Evolutionary conservation across 805 yeast genomes (phyloP).

Genomic region (Yarrowia sp.): DNA sequence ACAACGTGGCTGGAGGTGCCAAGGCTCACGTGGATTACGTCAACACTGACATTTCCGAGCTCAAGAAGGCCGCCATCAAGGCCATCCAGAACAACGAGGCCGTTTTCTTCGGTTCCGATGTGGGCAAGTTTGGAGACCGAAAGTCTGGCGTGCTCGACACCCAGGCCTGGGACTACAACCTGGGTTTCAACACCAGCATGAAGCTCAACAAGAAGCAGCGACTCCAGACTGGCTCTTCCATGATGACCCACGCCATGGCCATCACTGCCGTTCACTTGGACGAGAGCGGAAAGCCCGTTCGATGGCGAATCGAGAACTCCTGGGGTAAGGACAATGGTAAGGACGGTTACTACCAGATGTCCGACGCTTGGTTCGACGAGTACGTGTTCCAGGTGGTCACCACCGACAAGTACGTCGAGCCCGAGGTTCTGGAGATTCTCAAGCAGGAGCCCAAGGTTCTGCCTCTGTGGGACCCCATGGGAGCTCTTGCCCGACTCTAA

Average conservation of each 20-base stretch:
- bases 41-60: conserved; percentile 65
- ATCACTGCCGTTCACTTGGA: conserved; percentile 82
- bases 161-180: conserved; percentile 68
- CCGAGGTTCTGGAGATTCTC: conserved; percentile 53
- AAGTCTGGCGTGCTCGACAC: conserved; percentile 75
- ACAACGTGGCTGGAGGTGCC: conserved; percentile 69
- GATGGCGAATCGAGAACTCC: conserved; percentile 79
- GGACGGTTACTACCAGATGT: conserved; percentile 74
- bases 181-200: conserved; percentile 52
- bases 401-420: conserved; percentile 57
- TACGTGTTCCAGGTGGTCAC: conserved; percentile 77
- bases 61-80: conserved; percentile 68
- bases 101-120: conserved; percentile 87
- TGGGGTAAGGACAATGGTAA: conserved; percentile 76
- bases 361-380: conserved; percentile 75
- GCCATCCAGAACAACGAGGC: conserved; percentile 77
- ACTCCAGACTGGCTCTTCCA: conserved; percentile 70
- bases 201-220: conserved; percentile 69
- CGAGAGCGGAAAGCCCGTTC: conserved; percentile 62
- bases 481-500: conserved; percentile 62
- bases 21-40: conserved; percentile 65
- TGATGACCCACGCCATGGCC: conserved; percentile 92
- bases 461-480: conserved; percentile 83
- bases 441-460: conserved; percentile 60
- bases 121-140: conserved; percentile 76